Percentiles rank a stretch among this genome's conserved stretches.
Evolutionary conservation across 805 yeast genomes (phyloP).

Genomic region (Starmerella scarabaei): DNA sequence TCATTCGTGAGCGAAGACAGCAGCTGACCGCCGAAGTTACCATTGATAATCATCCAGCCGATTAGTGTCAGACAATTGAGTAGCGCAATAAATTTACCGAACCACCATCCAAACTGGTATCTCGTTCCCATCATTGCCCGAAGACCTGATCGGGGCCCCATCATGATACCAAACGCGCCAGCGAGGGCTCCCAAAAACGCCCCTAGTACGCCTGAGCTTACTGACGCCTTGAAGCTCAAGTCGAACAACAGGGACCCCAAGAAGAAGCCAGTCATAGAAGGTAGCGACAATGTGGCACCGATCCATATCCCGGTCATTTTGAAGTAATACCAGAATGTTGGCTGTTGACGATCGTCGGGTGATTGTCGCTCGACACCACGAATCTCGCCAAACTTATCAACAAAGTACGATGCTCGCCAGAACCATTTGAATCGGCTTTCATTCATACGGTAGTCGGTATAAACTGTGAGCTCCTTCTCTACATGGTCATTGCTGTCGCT

Average conservation of each 20-base stretch:
- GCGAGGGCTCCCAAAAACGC: conserved; percentile 55
- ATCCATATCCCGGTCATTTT: conserved; percentile 63
- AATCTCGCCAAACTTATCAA: conserved; percentile 52
- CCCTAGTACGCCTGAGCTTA: conserved; percentile 51
- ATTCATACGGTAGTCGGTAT: conserved; percentile 13
- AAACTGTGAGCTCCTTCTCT: conserved; percentile 7
- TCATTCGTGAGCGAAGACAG: conserved; percentile 52
- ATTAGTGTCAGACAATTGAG: conserved; percentile 61
- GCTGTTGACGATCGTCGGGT: conserved; percentile 44
- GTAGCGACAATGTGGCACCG: conserved; percentile 75
- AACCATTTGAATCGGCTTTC: conserved; percentile 18
- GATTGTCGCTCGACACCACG: conserved; percentile 67
- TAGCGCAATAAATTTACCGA: conserved; percentile 61
- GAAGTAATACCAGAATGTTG: conserved; percentile 18
- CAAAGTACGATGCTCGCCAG: conserved; percentile 18
- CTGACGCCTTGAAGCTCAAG: conserved; percentile 51
- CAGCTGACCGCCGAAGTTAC: conserved; percentile 80
- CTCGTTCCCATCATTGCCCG: conserved; percentile 79
- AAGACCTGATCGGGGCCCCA: conserved; percentile 87
- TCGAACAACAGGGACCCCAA: conserved; percentile 62
- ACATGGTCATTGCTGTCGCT: too few species aligned
- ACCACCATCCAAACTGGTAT: conserved; percentile 74
- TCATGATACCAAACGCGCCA: conserved; percentile 70
- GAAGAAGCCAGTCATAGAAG: conserved; percentile 75
- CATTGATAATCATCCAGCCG: conserved; percentile 93